A percentile compares a stretch with the other conserved stretches of the same genome.
Evolutionary conservation across 2,329 filamentous ascomycete species (phyloP).

Genomic region (Sporothrix humicola): DNA sequence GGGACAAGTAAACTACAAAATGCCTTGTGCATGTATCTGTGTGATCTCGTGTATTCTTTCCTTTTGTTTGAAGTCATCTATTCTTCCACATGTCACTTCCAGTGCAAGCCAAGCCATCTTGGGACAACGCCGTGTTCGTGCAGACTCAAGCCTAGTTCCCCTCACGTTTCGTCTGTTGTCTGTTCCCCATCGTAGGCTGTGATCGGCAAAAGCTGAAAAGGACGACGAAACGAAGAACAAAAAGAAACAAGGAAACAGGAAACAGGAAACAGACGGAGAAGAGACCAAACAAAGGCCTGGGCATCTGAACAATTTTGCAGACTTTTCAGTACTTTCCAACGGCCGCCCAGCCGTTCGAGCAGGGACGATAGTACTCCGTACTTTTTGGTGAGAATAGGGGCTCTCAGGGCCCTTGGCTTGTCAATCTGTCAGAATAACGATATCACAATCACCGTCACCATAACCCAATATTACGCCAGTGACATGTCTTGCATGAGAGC

Average conservation of each 20-base stretch:
- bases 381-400: no score
- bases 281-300: background rate
- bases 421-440: no score
- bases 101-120: background rate
- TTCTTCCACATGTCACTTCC: constrained; percentile 5
- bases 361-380: no score
- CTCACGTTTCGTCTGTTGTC: constrained; percentile 10
- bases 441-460: background rate
- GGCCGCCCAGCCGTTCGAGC: background rate
- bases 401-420: no score
- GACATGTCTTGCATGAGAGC: constrained; percentile 18
- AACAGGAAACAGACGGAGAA: no score
- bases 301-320: background rate
- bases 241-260: no score
- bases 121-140: background rate
- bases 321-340: background rate
- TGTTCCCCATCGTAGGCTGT: background rate
- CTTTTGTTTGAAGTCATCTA: background rate
- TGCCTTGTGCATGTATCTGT: background rate
- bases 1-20: background rate
- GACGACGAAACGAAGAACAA: no score
- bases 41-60: constrained; percentile 9
- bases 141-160: background rate
- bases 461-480: constrained; percentile 10
- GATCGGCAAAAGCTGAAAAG: background rate